Percentiles rank a stretch among this genome's conserved stretches.
Conservation (phyloP, 176 grass and related monocot species). For the Aegilops longissima region DNA sequence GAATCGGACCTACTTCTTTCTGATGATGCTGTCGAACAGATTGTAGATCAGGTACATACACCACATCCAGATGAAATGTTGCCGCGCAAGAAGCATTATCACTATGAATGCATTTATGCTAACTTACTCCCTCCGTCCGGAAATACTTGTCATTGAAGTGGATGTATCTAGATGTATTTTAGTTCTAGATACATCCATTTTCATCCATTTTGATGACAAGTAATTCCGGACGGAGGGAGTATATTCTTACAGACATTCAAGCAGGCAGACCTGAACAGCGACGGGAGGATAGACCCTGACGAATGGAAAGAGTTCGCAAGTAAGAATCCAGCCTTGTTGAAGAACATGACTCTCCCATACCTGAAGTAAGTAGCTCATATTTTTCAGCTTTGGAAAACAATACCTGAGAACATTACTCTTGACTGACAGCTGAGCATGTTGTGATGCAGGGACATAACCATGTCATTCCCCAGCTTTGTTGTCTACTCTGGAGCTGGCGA, state of each 20-base stretch:
- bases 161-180: too few species aligned
- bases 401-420: neutral
- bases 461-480: constrained; percentile 72
- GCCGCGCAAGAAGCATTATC: neutral
- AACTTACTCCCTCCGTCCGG: neutral
- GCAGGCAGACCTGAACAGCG: constrained; percentile 60
- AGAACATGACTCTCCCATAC: constrained; percentile 84
- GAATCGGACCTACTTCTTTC: constrained; percentile 77
- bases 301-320: constrained; percentile 63
- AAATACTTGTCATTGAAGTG: too few species aligned
- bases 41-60: constrained; percentile 76
- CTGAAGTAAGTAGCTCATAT: constrained; percentile 47
- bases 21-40: constrained; percentile 73
- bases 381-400: constrained; percentile 2
- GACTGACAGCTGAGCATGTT: neutral
- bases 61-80: neutral
- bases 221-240: too few species aligned
- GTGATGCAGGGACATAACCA: constrained; percentile 65
- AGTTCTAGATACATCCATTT: too few species aligned
- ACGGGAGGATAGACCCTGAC: constrained; percentile 68
- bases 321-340: constrained; percentile 58
- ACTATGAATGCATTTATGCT: neutral
- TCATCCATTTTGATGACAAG: too few species aligned
- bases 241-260: constrained; percentile 55
- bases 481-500: constrained; percentile 49